Evolutionary conservation across 2,329 filamentous ascomycete genomes (phyloP), one percentile per base, ranked within the genome.

Genomic region (Cadophora sp.): DNA sequence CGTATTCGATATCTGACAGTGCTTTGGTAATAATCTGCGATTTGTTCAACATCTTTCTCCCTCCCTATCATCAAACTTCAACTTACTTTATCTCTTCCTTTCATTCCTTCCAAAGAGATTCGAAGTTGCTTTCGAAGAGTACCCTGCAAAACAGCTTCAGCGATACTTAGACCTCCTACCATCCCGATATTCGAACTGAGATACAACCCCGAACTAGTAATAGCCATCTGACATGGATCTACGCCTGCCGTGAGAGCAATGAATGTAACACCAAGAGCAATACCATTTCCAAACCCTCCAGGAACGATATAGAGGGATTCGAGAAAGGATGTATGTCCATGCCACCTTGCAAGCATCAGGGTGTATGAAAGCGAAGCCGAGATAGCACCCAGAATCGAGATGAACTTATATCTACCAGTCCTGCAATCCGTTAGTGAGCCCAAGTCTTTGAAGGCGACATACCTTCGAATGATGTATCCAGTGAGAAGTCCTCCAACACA

Each of bases 281-380:
- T 79, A 0, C 84, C 84, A 0, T 82, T 81, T 0, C 83, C 84
- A 61, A 87, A 79, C 0, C 85, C 85, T 1, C 84, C 70, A 0
- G 87, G 87, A 13, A 88, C 78, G 18, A 90, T 87, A 67, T 88
- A 88, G 0, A 90, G 73, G 0, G 86, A 87, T 71, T 89, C 86
- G 69, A 79, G 78, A 69, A 83, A 81, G 11, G 81, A 83, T 0
- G 87, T 90, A 47, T 86, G 70, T 0, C 88, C 89, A 13, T 85
- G 82, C 89, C 89, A 91, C 33, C 83, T 79, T 1, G 87, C 73
- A 5, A 85, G 74, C 5, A 90, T 81, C 0, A 88, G 76, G 0
- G 79, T 62, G 66, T 89, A 89, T 6, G 83, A 80, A 0, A 83
- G 67, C 0, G 83, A 81, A 0, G 85, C 83, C 1, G 83, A 77